Evolutionary conservation across 352 stramenopile genomes (phyloP).

Genomic region (Globisporangium abappressorium): DNA sequence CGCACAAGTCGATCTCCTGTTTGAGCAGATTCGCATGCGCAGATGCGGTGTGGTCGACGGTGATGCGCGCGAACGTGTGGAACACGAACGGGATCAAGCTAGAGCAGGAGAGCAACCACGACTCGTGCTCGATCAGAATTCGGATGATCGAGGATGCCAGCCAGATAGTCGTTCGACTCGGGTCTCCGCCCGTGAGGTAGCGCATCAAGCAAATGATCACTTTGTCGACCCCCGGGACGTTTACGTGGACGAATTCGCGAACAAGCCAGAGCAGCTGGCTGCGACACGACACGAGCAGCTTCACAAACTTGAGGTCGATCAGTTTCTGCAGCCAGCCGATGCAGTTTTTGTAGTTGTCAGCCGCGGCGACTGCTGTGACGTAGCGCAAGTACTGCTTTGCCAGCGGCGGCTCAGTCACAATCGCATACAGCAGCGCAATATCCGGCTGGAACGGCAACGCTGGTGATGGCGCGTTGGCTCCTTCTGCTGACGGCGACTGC

Average conservation of each 20-base stretch:
- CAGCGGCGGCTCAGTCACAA: constrained; percentile 64
- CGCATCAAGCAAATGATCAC: constrained; percentile 76
- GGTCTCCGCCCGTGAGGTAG: constrained; percentile 61
- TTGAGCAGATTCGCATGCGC: constrained; percentile 62
- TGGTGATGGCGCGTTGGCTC: constrained; percentile 8
- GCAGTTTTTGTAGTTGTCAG: constrained; percentile 75
- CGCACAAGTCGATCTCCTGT: constrained; percentile 79
- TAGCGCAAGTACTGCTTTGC: constrained; percentile 79
- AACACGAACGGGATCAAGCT: constrained; percentile 81
- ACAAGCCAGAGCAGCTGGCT: constrained; percentile 82
- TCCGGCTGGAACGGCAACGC: constrained; percentile 72
- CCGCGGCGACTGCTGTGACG: constrained; percentile 48
- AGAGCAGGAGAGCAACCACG: constrained; percentile 68
- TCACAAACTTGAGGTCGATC: constrained; percentile 80
- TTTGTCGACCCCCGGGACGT: constrained; percentile 64
- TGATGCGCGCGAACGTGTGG: constrained; percentile 72
- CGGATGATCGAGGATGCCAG: constrained; percentile 75
- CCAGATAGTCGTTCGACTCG: constrained; percentile 72
- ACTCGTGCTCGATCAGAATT: constrained; percentile 75
- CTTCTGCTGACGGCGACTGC: constrained; percentile 30
- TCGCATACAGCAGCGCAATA: constrained; percentile 73
- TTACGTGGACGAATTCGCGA: constrained; percentile 74
- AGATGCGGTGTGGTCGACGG: constrained; percentile 54
- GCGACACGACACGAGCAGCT: constrained; percentile 68
- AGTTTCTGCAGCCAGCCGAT: constrained; percentile 78